Evolutionary conservation across 2,329 filamentous ascomycete genomes (phyloP).

Genomic region (Onygenales sp.): DNA sequence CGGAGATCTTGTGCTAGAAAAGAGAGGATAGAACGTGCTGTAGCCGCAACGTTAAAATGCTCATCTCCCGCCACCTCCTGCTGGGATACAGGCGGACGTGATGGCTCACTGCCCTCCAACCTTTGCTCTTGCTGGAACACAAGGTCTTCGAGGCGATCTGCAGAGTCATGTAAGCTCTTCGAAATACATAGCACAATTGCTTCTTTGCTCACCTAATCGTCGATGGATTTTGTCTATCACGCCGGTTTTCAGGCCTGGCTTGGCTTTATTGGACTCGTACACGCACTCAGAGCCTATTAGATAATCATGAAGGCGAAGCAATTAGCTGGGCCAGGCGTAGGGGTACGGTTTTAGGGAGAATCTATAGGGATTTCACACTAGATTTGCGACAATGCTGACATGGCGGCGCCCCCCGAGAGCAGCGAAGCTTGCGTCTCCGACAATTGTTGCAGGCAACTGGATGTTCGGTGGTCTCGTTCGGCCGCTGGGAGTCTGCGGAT

Average conservation of each 20-base stretch:
- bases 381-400: constrained; percentile 31
- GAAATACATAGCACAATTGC: neutral
- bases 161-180: neutral
- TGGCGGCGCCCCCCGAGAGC: constrained; percentile 5
- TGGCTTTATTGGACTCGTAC: constrained; percentile 22
- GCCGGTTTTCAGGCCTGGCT: constrained; percentile 23
- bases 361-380: neutral
- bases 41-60: neutral
- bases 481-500: too few species aligned
- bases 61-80: neutral
- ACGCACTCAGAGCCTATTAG: constrained; percentile 23
- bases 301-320: too few species aligned
- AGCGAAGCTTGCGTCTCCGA: neutral
- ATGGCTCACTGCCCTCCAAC: neutral
- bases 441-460: neutral
- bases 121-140: neutral
- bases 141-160: constrained; percentile 11
- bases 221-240: constrained; percentile 24
- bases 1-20: neutral
- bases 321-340: constrained; percentile 28
- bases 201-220: constrained; percentile 18
- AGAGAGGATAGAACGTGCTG: neutral
- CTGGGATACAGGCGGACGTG: neutral
- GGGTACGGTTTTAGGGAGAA: constrained; percentile 33
- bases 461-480: too few species aligned